A percentile compares a stretch with the other conserved stretches of the same genome.
These are phyloP conservation scores for Jackrogersella multiformis DNA, from an alignment of 495 filamentous ascomycete species.

Conservation along the genomic window DNA sequence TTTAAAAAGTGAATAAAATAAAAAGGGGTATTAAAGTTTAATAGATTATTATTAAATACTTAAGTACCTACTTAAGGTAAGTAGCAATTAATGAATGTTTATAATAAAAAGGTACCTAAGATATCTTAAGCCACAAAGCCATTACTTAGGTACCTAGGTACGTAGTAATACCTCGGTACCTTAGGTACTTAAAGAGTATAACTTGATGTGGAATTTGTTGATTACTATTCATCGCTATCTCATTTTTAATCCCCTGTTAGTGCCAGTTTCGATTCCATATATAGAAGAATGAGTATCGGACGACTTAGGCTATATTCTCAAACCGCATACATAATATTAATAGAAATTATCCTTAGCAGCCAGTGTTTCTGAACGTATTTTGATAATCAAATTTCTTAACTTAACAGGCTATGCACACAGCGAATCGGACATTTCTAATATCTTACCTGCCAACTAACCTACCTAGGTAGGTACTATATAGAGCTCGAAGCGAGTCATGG, in stretches of 20 bases:
- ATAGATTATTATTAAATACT: no score
- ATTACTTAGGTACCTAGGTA: no score
- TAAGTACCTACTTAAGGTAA: no score
- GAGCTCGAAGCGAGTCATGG: slow-evolving; percentile 34
- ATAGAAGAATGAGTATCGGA: slow-evolving; percentile 10
- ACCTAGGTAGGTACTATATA: no score
- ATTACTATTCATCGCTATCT: not conserved
- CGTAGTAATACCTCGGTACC: no score
- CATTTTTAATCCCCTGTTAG: not conserved
- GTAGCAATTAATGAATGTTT: no score
- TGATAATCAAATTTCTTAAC: slow-evolving; percentile 12
- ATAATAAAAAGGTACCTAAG: no score
- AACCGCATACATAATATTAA: slow-evolving; percentile 12
- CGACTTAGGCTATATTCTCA: slow-evolving; percentile 32
- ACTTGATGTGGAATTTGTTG: not conserved
- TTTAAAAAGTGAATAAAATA: no score
- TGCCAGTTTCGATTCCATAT: slow-evolving; percentile 1
- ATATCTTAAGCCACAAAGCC: no score
- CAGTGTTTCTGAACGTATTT: slow-evolving; percentile 1
- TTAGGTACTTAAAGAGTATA: no score
- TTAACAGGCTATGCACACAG: slow-evolving; percentile 31
- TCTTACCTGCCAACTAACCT: not conserved
- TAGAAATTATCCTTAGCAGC: slow-evolving; percentile 25
- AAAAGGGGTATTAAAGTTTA: no score
- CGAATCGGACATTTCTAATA: slow-evolving; percentile 19